Evolutionary conservation across 2,329 filamentous ascomycete genomes (phyloP).

Genomic region (Fusarium sp.): DNA sequence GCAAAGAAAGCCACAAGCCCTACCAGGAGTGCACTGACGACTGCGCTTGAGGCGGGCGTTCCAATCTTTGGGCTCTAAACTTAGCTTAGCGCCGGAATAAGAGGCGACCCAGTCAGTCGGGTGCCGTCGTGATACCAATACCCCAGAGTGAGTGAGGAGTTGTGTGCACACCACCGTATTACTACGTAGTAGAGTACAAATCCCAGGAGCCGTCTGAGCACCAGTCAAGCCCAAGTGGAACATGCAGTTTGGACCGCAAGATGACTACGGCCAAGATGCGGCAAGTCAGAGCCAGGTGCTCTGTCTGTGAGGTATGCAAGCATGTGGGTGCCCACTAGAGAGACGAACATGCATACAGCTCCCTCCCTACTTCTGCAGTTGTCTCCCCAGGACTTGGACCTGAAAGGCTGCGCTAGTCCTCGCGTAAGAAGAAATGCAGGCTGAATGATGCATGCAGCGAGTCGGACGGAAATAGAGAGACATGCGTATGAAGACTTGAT

Average conservation of each 20-base stretch:
- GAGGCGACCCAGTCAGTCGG: conserved; percentile 36
- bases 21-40: conserved; percentile 31
- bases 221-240: not conserved
- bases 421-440: conserved; percentile 2
- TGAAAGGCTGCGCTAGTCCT: conserved; percentile 8
- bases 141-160: conserved; percentile 2
- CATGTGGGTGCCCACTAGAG: conserved; percentile 14
- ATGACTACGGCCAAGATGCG: not conserved
- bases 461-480: not conserved
- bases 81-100: conserved; percentile 15
- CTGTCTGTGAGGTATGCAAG: conserved; percentile 10
- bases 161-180: conserved; percentile 10
- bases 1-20: conserved; percentile 28
- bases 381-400: conserved; percentile 7
- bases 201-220: not conserved
- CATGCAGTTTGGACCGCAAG: conserved; percentile 3
- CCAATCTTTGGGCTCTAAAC: conserved; percentile 8
- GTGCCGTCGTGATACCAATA: conserved; percentile 21
- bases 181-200: not conserved
- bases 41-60: conserved; percentile 27
- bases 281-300: too few species aligned
- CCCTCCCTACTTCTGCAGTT: conserved; percentile 7
- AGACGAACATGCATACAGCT: conserved; percentile 24
- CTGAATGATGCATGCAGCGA: not conserved
- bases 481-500: not conserved